Conservation (phyloP, 129 eudicot species). For the Rutidosis leptorrhynchoides region DNA sequence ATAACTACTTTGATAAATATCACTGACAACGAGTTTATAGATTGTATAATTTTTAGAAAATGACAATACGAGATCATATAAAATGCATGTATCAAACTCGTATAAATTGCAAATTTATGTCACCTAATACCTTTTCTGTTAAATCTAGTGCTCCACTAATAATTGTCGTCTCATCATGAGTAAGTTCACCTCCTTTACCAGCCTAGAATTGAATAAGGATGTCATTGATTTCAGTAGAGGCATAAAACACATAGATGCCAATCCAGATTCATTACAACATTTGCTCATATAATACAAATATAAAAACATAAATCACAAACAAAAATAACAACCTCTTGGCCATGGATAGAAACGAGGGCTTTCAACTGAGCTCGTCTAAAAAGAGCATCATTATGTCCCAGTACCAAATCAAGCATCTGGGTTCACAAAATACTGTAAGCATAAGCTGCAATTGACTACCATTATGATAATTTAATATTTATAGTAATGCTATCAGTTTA, state of each 20-base stretch:
- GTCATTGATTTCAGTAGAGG: slow-evolving; percentile 11
- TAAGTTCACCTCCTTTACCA: slow-evolving; percentile 98
- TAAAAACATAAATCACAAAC: slow-evolving; percentile 7
- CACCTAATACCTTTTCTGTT: slow-evolving; percentile 76
- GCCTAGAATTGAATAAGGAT: slow-evolving; percentile 48
- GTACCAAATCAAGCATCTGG: slow-evolving; percentile 77
- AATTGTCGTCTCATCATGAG: slow-evolving; percentile 94
- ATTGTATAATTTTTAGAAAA: background rate
- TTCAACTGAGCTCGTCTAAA: slow-evolving; percentile 94
- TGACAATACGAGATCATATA: background rate
- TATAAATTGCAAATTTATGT: slow-evolving; percentile 2
- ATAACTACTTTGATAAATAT: slow-evolving; percentile 7
- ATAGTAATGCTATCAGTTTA: slow-evolving; percentile 4
- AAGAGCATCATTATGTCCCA: slow-evolving; percentile 85
- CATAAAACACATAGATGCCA: background rate
- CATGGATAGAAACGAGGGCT: slow-evolving; percentile 93
- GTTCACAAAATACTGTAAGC: slow-evolving; percentile 22
- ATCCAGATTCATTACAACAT: slow-evolving; percentile 10
- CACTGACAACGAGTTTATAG: background rate
- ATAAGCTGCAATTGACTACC: slow-evolving; percentile 3
- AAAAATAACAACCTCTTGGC: slow-evolving; percentile 55
- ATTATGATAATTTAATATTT: background rate
- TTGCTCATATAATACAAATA: too few relatives aligned
- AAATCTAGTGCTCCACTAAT: slow-evolving; percentile 97
- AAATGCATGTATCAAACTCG: background rate